These are phyloP conservation scores for Boletellus ananiceps DNA, from an alignment of 768 basidiomycete genomes.

Conservation along the genomic window DNA sequence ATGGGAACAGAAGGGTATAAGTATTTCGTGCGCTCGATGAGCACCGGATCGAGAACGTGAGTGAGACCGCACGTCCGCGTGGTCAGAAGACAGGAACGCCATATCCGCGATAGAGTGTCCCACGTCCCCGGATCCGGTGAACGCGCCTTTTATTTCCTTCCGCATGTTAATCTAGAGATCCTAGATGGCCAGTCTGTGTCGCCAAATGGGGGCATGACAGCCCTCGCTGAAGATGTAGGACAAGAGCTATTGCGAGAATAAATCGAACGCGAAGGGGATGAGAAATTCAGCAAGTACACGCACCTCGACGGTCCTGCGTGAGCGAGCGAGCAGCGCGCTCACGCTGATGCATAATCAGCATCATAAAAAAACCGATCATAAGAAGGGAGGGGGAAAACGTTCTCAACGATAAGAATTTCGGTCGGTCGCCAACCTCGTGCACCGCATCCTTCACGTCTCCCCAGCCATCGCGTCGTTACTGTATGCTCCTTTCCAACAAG, in stretches of 20 bases:
- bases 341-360: background rate
- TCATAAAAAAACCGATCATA: background rate
- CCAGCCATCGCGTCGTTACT: conserved; percentile 64
- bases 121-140: too few relatives aligned
- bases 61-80: too few relatives aligned
- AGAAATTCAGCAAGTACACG: conserved; percentile 51
- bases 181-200: conserved; percentile 54
- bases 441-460: conserved; percentile 42
- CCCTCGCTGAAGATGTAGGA: conserved; percentile 75
- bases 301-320: conserved; percentile 74
- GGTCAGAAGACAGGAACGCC: too few relatives aligned
- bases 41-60: too few relatives aligned
- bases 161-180: conserved; percentile 56
- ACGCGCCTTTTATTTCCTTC: too few relatives aligned
- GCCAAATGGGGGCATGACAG: conserved; percentile 72
- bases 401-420: conserved; percentile 11
- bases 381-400: background rate
- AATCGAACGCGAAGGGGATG: conserved; percentile 70
- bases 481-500: conserved; percentile 36
- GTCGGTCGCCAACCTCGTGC: conserved; percentile 4
- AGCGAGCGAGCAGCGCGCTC: conserved; percentile 55
- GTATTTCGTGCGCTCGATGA: too few relatives aligned
- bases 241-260: conserved; percentile 83
- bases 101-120: too few relatives aligned
- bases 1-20: too few relatives aligned